Evolutionary conservation across 2,329 filamentous ascomycete species (phyloP).

Genomic region (Aspergillus felis): DNA sequence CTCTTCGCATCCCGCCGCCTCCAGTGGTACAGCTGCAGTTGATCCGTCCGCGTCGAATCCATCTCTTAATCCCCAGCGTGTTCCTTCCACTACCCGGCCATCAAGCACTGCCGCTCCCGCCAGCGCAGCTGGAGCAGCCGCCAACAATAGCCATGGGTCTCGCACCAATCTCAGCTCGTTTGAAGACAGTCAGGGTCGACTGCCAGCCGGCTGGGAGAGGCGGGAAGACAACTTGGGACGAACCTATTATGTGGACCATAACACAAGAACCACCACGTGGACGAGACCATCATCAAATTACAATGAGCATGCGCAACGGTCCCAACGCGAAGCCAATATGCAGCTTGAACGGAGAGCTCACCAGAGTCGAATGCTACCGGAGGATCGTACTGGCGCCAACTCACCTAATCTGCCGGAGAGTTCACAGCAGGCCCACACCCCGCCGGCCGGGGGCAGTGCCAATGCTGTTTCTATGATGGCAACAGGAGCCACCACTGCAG

Average conservation of each 20-base stretch:
- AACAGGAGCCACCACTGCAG: conserved; percentile 88
- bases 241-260: conserved; percentile 98
- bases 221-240: conserved; percentile 91
- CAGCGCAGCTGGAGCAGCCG: conserved; percentile 37
- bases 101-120: conserved; percentile 38
- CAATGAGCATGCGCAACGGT: conserved; percentile 71
- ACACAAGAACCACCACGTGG: conserved; percentile 95
- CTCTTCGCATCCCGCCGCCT: conserved; percentile 22
- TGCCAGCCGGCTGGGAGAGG: conserved; percentile 93
- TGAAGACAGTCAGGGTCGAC: conserved; percentile 87
- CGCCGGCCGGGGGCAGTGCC: conserved; percentile 42
- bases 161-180: conserved; percentile 76
- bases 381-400: conserved; percentile 89
- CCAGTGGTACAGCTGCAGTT: conserved; percentile 18
- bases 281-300: conserved; percentile 77
- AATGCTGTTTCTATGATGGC: conserved; percentile 82
- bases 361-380: conserved; percentile 90
- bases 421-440: conserved; percentile 41
- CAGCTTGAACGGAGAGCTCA: conserved; percentile 90
- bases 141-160: conserved; percentile 37
- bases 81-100: conserved; percentile 33
- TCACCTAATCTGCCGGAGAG: conserved; percentile 69
- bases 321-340: conserved; percentile 81
- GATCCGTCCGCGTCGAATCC: conserved; percentile 30
- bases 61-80: conserved; percentile 33